Base-by-base conservation (phyloP, 768 basidiomycete species). In the Psilocybe tampanensis region DNA sequence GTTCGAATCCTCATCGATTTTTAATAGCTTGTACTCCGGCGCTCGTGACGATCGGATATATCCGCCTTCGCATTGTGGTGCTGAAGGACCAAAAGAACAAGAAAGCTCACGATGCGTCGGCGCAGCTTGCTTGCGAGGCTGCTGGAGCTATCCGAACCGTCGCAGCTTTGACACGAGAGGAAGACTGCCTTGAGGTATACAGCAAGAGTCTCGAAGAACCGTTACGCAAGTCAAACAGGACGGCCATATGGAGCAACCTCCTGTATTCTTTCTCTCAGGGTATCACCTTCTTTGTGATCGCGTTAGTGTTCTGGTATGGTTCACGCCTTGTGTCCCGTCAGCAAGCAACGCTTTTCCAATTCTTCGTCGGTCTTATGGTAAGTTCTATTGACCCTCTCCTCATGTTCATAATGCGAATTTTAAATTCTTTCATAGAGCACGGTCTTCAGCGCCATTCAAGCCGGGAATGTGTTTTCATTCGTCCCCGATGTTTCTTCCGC, bases 401-500 rank as follows among this genome's bases (percentile, higher is more conserved):
- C 15, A 47, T 51, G 65, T 19, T 24, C 39, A 17, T 29, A 13
- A 3, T 17, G 6, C 6, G 36, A 43, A 34, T 54, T 3, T 42
- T 42, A 55, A 44, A 59, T 57, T 42, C 8, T 52, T 34, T 33
- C 55, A 0, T 63, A 92, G 90, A 82, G 81, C 61, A 84, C 87
- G 8, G 84, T 83, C 2, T 93, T 93, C 67, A 84, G 89, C 42
- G 81, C 92, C 9, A 90, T 94, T 48, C 92, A 95, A 74, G 94
- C 93, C 41, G 92, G 92, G 51, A 92, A 89, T 60, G 82, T 90
- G 33, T 92, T 92, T 70, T 77, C 82, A 4, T 90, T 92, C 65
- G 94, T 95, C 1, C 94, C 95, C 32, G 94, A 96, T 68, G 79
- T 93, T 51, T 92, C 90, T 1, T 89, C 90, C 1, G 94, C 95